These are phyloP conservation scores for Ulota crispa DNA, from an alignment of 225 moss, liverwort and hornwort species.

Conservation along the genomic window DNA sequence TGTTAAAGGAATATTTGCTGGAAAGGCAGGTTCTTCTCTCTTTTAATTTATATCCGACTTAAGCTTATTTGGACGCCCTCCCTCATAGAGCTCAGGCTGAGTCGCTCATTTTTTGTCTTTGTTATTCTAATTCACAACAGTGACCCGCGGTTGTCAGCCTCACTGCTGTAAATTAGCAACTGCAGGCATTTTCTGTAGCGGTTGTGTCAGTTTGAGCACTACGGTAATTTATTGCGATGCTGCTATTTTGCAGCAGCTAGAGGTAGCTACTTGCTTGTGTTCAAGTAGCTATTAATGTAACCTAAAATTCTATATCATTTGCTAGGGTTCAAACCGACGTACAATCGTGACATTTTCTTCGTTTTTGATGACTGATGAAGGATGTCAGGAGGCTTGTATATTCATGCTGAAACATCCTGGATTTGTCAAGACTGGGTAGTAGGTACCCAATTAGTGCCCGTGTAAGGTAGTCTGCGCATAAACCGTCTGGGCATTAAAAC, in stretches of 20 bases:
- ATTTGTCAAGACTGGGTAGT: neutral
- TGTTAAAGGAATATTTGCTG: neutral
- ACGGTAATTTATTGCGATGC: neutral
- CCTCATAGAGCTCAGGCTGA: neutral
- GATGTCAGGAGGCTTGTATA: neutral
- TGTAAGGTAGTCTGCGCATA: too few relatives aligned
- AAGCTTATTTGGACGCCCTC: neutral
- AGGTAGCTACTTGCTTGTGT: neutral
- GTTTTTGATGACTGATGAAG: neutral
- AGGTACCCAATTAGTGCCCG: neutral
- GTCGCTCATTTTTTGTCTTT: slow-evolving; percentile 9
- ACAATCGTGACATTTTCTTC: neutral
- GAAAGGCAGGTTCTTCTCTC: neutral
- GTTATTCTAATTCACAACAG: neutral
- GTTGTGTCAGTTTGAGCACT: neutral
- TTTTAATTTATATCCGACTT: too few relatives aligned
- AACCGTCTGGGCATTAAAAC: too few relatives aligned
- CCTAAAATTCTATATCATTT: neutral
- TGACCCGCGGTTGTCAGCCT: neutral
- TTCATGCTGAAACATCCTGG: neutral
- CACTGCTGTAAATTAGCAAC: neutral
- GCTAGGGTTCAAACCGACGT: neutral
- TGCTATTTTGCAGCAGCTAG: neutral
- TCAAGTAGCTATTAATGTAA: neutral
- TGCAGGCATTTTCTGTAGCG: slow-evolving; percentile 18